phyloP scores from a whole-genome alignment of 2,329 filamentous ascomycete species.

The Scedosporium minutisporum region DNA sequence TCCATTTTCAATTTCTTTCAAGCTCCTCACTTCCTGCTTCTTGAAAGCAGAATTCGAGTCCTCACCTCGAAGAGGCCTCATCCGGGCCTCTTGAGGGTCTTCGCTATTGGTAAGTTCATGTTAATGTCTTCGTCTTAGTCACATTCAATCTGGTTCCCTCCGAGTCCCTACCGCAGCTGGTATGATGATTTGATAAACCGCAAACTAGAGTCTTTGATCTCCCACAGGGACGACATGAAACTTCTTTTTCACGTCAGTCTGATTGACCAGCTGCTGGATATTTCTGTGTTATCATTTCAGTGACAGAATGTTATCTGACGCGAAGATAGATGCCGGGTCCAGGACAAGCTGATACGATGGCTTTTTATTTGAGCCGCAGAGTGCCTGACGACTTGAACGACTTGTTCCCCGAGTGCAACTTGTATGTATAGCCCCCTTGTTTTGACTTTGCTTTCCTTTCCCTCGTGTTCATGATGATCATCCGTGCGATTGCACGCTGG shows the following conservation, averaged over 20 bases:
- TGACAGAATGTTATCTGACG: not conserved
- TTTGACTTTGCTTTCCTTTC: not conserved
- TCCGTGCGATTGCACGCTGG: constrained; percentile 64
- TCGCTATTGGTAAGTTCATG: not conserved
- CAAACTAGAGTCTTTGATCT: constrained; percentile 99
- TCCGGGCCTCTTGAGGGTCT: not conserved
- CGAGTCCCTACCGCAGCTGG: constrained; percentile 5
- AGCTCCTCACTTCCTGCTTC: no score
- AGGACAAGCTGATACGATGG: not conserved
- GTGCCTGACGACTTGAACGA: no score
- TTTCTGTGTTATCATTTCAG: constrained; percentile 7
- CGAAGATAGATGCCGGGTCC: no score
- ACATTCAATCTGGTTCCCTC: not conserved
- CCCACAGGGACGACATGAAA: constrained; percentile 58
- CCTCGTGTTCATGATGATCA: constrained; percentile 34
- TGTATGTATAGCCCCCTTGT: not conserved
- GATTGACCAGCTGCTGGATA: constrained; percentile 35
- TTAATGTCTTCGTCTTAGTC: constrained; percentile 6
- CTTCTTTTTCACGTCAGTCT: constrained; percentile 89
- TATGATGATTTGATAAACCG: constrained; percentile 78
- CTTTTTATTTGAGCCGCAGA: no score
- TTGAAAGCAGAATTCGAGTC: no score
- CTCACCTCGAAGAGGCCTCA: no score
- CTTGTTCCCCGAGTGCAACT: no score
- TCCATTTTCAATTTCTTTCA: no score